Evolutionary conservation across 495 filamentous ascomycete genomes (phyloP).

Genomic region (Letharia columbiana): DNA sequence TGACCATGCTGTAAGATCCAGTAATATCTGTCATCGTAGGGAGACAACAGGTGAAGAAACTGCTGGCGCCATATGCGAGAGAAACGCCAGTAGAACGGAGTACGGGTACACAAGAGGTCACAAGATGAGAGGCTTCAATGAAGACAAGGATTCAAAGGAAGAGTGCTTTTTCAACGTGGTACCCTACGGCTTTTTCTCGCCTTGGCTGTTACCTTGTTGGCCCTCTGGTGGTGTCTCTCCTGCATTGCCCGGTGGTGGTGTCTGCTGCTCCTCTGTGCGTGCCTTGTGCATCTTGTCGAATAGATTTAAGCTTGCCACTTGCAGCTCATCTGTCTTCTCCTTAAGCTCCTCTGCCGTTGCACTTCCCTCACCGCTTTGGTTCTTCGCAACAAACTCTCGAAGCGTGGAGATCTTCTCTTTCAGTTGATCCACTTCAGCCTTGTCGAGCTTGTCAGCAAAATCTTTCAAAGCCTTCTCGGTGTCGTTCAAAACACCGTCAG

Average conservation of each 20-base stretch:
- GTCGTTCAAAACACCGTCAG: constrained; percentile 92
- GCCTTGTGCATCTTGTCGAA: constrained; percentile 99
- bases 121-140: constrained; percentile 14
- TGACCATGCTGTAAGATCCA: constrained; percentile 15
- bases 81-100: constrained; percentile 18
- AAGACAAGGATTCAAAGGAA: constrained; percentile 1
- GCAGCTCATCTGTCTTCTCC: constrained; percentile 96
- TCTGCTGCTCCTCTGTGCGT: constrained; percentile 57
- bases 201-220: constrained; percentile 33
- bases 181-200: constrained; percentile 78
- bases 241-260: constrained; percentile 35
- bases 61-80: neutral
- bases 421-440: constrained; percentile 85
- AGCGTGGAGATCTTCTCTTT: constrained; percentile 86
- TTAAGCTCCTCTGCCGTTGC: constrained; percentile 86
- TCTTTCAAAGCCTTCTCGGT: constrained; percentile 98
- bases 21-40: constrained; percentile 10
- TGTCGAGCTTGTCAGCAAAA: constrained; percentile 90
- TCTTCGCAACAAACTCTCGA: constrained; percentile 88
- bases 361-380: constrained; percentile 80
- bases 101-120: constrained; percentile 21
- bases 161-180: constrained; percentile 13
- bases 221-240: constrained; percentile 23
- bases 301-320: constrained; percentile 87
- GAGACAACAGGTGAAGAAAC: constrained; percentile 19